A percentile compares a stretch with the other conserved stretches of the same genome.
Evolutionary conservation across 2,329 filamentous ascomycete genomes (phyloP).

Genomic region (Chaetomiaceae sp.): DNA sequence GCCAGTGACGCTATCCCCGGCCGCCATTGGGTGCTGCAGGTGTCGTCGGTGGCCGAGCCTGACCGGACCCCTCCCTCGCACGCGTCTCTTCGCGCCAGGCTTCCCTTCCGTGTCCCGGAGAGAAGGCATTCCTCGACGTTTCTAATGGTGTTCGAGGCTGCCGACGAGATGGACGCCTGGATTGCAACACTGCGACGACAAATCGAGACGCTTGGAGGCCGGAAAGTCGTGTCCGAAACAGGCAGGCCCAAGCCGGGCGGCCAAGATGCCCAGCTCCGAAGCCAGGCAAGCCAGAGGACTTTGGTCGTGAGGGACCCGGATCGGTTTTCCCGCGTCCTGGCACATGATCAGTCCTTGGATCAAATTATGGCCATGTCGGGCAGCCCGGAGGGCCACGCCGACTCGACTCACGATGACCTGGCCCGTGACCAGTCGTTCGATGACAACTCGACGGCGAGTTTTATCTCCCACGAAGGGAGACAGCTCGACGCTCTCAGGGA

Average conservation of each 20-base stretch:
- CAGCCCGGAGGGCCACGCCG: conserved; percentile 29
- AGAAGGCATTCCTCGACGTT: conserved; percentile 58
- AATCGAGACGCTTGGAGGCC: conserved; percentile 66
- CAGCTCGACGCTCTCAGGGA: conserved; percentile 55
- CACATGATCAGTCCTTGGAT: conserved; percentile 34
- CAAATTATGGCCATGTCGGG: conserved; percentile 23
- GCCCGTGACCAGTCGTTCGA: conserved; percentile 43
- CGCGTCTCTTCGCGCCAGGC: conserved; percentile 60
- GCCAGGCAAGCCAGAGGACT: conserved; percentile 42
- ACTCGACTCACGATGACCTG: conserved; percentile 28
- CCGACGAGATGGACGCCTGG: conserved; percentile 74
- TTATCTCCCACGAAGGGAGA: conserved; percentile 54
- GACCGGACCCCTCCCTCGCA: conserved; percentile 48
- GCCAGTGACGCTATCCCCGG: conserved; percentile 76
- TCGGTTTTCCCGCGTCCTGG: conserved; percentile 40
- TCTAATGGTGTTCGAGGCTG: conserved; percentile 66
- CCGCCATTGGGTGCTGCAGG: conserved; percentile 73
- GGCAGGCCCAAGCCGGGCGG: conserved; percentile 46
- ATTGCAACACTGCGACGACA: conserved; percentile 62
- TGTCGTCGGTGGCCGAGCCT: conserved; percentile 60
- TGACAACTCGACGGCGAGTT: conserved; percentile 53
- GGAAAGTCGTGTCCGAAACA: conserved; percentile 56
- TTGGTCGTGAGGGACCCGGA: conserved; percentile 44
- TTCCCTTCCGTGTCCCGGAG: conserved; percentile 55
- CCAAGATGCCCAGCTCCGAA: conserved; percentile 30